Conservation (phyloP, 2,329 filamentous ascomycete species). For the Aurifilum marmelostoma region DNA sequence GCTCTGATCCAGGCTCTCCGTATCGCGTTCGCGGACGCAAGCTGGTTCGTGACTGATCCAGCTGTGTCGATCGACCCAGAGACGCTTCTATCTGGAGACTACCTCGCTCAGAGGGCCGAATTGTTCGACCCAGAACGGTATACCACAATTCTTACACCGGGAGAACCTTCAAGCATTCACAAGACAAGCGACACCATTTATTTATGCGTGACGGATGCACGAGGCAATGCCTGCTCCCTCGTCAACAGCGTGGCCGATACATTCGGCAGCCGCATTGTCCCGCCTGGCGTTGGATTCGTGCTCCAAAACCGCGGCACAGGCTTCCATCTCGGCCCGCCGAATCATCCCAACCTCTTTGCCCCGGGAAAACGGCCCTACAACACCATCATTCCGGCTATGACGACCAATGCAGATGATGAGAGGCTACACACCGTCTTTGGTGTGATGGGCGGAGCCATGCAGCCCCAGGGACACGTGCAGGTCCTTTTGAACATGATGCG, state of each 20-base stretch:
- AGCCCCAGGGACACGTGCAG: constrained; percentile 93
- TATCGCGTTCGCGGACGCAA: constrained; percentile 85
- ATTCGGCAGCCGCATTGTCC: constrained; percentile 84
- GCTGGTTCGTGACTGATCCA: constrained; percentile 87
- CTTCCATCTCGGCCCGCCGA: constrained; percentile 67
- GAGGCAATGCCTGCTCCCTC: constrained; percentile 89
- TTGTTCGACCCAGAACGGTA: constrained; percentile 63
- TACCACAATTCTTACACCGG: constrained; percentile 69
- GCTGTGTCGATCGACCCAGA: constrained; percentile 47
- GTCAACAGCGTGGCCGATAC: constrained; percentile 92
- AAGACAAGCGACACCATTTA: constrained; percentile 91
- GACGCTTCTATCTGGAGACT: constrained; percentile 65
- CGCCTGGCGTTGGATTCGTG: constrained; percentile 84
- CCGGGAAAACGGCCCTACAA: constrained; percentile 89
- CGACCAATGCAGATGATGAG: constrained; percentile 74
- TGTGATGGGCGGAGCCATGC: constrained; percentile 98
- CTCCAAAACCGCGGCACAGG: constrained; percentile 89
- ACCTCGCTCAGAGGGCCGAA: constrained; percentile 70
- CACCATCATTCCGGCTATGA: constrained; percentile 90
- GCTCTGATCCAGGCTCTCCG: constrained; percentile 84
- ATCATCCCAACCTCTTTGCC: constrained; percentile 78
- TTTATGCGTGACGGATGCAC: constrained; percentile 78
- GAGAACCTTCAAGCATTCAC: constrained; percentile 49
- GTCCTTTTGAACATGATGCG: constrained; percentile 86
- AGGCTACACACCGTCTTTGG: constrained; percentile 82